These are phyloP conservation scores for Byssothecium circinans DNA, from an alignment of 2,329 filamentous ascomycete genomes.

Conservation along the genomic window DNA sequence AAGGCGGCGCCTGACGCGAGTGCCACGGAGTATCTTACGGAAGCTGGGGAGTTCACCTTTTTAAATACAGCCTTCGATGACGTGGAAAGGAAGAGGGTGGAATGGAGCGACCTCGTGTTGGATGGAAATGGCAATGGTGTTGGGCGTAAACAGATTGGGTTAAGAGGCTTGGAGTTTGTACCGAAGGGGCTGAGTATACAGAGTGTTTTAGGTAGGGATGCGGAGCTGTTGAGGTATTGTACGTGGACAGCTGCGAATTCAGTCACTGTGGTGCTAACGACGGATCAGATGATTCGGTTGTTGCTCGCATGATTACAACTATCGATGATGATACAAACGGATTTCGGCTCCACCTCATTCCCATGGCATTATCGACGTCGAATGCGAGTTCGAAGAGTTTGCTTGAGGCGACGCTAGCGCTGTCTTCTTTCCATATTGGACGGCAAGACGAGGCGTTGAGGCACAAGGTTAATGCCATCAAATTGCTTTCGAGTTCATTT, in stretches of 20 bases:
- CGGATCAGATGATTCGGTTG: constrained; percentile 44
- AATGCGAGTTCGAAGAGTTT: constrained; percentile 44
- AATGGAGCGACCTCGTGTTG: constrained; percentile 9
- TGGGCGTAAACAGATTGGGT: constrained; percentile 1
- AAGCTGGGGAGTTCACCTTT: constrained; percentile 16
- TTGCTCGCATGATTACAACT: constrained; percentile 53
- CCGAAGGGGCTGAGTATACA: not conserved
- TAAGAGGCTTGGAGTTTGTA: constrained; percentile 1
- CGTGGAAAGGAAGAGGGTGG: constrained; percentile 10
- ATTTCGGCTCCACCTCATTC: constrained; percentile 51
- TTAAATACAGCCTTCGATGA: constrained; percentile 22
- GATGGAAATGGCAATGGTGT: not conserved
- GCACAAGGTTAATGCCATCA: constrained; percentile 49
- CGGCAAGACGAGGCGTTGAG: constrained; percentile 46
- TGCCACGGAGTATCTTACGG: constrained; percentile 9
- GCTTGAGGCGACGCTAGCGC: constrained; percentile 50
- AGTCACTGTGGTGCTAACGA: no score
- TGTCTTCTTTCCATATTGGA: constrained; percentile 49
- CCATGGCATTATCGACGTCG: constrained; percentile 47
- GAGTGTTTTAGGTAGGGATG: constrained; percentile 2
- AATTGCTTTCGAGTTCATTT: constrained; percentile 45
- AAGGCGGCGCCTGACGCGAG: constrained; percentile 40
- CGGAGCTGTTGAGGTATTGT: constrained; percentile 30
- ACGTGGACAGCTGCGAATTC: constrained; percentile 16
- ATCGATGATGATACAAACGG: constrained; percentile 50